Conservation (phyloP, 192 early-diverging fungal genomes). For the Chytriomyces sp. region DNA sequence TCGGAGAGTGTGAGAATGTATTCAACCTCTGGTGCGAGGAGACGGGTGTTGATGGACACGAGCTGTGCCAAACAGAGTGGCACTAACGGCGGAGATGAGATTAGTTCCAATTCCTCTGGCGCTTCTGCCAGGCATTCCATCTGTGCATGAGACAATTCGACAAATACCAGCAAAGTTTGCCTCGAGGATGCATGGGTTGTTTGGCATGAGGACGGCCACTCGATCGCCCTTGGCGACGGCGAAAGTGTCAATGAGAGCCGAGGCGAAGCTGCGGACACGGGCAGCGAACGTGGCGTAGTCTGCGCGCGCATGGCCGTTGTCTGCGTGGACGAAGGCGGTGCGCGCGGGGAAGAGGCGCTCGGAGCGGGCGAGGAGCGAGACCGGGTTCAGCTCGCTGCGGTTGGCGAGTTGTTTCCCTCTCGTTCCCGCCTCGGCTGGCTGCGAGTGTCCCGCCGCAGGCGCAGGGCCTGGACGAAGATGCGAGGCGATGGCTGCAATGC, state of each 20-base stretch:
- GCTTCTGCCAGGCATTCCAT: too few species aligned
- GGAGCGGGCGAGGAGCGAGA: slow-evolving; percentile 55
- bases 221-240: slow-evolving; percentile 44
- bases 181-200: slow-evolving; percentile 59
- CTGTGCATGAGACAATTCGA: too few species aligned
- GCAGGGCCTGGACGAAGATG: neutral
- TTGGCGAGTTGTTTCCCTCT: too few species aligned
- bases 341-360: slow-evolving; percentile 52
- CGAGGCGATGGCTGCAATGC: neutral
- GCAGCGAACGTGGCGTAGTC: slow-evolving; percentile 51
- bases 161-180: slow-evolving; percentile 65
- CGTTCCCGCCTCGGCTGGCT: too few species aligned
- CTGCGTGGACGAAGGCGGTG: slow-evolving; percentile 48
- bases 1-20: slow-evolving; percentile 61
- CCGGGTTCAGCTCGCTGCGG: slow-evolving; percentile 52
- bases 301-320: slow-evolving; percentile 20
- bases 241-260: slow-evolving; percentile 40
- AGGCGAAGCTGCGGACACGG: slow-evolving; percentile 49
- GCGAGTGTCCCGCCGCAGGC: neutral
- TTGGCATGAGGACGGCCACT: slow-evolving; percentile 57
- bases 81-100: too few species aligned
- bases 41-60: slow-evolving; percentile 60
- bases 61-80: slow-evolving; percentile 57
- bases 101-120: too few species aligned
- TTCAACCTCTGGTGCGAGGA: slow-evolving; percentile 52